Conservation (phyloP, 1,139 yeast species). For the Debaryomycetaceae sp. region DNA sequence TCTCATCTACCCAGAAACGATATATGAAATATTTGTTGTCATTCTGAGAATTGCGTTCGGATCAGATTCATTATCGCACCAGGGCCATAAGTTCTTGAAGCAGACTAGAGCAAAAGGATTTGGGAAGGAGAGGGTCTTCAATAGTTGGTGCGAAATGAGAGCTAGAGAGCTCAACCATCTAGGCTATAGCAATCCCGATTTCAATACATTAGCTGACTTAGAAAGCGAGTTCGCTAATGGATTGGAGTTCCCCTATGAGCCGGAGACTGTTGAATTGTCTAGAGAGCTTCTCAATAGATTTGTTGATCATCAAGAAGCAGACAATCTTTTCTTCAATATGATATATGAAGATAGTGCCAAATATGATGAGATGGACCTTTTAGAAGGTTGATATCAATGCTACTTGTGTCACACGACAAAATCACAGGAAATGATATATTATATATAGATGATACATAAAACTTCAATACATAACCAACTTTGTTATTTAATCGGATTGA, state of each 20-base stretch:
- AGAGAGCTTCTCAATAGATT: constrained; percentile 68
- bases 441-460: background rate
- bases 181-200: constrained; percentile 6
- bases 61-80: constrained; percentile 33
- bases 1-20: constrained; percentile 39
- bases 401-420: background rate
- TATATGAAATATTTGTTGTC: constrained; percentile 48
- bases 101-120: constrained; percentile 23
- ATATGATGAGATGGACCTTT: constrained; percentile 25
- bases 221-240: constrained; percentile 52
- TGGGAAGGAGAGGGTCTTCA: constrained; percentile 30
- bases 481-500: constrained; percentile 34
- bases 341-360: constrained; percentile 32
- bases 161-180: constrained; percentile 41
- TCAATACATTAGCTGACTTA: constrained; percentile 22
- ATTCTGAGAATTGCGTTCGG: constrained; percentile 59
- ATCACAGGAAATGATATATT: background rate
- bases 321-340: constrained; percentile 66
- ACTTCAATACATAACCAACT: constrained; percentile 6
- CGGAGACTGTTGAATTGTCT: constrained; percentile 63
- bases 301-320: constrained; percentile 77
- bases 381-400: constrained; percentile 1
- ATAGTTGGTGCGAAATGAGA: constrained; percentile 37
- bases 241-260: constrained; percentile 59
- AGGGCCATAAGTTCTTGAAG: constrained; percentile 32